A percentile compares a stretch with the other conserved stretches of the same genome.
These are phyloP conservation scores for Antarctomyces pellizariae DNA, from an alignment of 495 filamentous ascomycete species.

Conservation along the genomic window DNA sequence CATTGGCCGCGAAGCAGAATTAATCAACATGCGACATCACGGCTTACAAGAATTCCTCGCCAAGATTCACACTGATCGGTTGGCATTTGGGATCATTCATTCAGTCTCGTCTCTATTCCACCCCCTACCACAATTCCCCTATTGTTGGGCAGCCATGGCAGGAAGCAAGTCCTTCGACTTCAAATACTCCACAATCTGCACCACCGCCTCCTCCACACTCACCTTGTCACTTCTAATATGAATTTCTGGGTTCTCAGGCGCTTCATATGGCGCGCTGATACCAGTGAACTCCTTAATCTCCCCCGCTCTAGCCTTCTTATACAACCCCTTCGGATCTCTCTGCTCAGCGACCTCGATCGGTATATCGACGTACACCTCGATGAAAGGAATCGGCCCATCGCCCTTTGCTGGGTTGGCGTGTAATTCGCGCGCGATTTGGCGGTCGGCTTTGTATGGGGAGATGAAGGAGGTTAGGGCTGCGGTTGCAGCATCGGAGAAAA, in stretches of 20 bases:
- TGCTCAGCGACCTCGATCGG: conserved; percentile 77
- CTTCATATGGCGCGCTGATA: conserved; percentile 83
- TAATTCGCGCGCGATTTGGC: conserved; percentile 54
- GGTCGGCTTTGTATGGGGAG: conserved; percentile 74
- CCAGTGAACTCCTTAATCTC: conserved; percentile 96
- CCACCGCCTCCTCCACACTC: conserved; percentile 66
- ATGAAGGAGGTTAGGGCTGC: conserved; percentile 92
- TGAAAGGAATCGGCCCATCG: conserved; percentile 51
- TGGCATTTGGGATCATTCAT: too few relatives aligned
- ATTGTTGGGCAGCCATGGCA: conserved; percentile 1
- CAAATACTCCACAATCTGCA: conserved; percentile 59
- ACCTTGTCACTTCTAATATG: conserved; percentile 53
- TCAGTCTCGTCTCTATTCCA: too few relatives aligned
- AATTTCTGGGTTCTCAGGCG: conserved; percentile 65
- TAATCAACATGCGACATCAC: too few relatives aligned
- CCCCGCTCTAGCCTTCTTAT: conserved; percentile 84
- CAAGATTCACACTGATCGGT: too few relatives aligned
- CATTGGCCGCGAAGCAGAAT: too few relatives aligned
- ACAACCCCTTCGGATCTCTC: conserved; percentile 89
- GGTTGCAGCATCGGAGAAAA: conserved; percentile 76
- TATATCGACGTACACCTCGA: conserved; percentile 82
- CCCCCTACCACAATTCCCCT: too few relatives aligned
- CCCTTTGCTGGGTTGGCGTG: conserved; percentile 29
- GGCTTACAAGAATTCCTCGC: too few relatives aligned
- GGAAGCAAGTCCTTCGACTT: conserved; percentile 24